Base-by-base conservation (phyloP, 305 asterid species). In the Lippia alba region DNA sequence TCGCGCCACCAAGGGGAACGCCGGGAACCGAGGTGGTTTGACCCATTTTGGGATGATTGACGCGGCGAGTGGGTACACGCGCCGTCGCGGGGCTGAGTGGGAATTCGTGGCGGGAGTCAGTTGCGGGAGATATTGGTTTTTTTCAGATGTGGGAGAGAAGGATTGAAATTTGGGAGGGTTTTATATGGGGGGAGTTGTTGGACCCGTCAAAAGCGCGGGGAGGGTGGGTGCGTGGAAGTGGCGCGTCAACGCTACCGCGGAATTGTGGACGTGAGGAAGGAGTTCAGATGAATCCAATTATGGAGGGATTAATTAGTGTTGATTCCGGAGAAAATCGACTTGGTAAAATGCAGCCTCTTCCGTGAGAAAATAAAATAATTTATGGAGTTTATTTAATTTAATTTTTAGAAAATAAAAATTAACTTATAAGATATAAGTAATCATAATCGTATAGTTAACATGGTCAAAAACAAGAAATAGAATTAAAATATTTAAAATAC, bases 11-110 rank as follows among this genome's bases (percentile, higher is more conserved):
- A 20, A 71, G 62, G 5, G 79, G 61, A 62, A 50, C 50, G 72
- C 73, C 73, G 40, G 39, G 81, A 68, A 65, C 49, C 63, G 86
- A 76, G 49, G 69, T 14, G 41, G 77, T 61, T 58, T 81, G 83
- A 9, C 86, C 86, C 86, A 81, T 81, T 39, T 40, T 8, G 14
- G 18, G 53, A 18, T 11, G 11, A 10, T 14, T 50, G 8, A 32
- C 56, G 20, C 16, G 75, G 72, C 74, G 63, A 14, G 76, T 34
- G 74, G 14, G 20, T 0, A 34, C 77, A 81, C 85, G 76, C 82
- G 82, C 85, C 85, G 78, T 73, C 76, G 64, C 56, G 48, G 10
- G 24, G 41, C 6, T 18, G n/a, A 48, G n/a, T 48, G 19, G 15
- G 17, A 64, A 32, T 60, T 16, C 49, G 61, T 32, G 24, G 62